Evolutionary conservation across 192 early-diverging fungal species (phyloP), one percentile per base, ranked within the genome.

Genomic region (Podila clonocystis): DNA sequence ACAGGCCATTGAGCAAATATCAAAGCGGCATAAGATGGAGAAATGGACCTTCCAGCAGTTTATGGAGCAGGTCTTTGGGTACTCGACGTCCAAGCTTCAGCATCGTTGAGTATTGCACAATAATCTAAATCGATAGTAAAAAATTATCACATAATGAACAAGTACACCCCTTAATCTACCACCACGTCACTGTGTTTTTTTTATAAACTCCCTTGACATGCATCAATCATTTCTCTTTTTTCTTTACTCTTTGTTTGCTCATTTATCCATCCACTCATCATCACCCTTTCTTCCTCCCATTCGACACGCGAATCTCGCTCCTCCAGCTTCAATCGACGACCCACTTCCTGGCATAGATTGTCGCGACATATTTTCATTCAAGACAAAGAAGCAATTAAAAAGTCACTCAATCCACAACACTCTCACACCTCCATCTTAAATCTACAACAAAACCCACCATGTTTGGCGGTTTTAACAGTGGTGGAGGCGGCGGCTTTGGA

Each of bases 41-140:
- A 80, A 80, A 34, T 80, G 77, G 77, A 80, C 77, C 0, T 80
- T 69, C 48, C 77, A 80, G 57, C 77, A 80, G 34, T 80, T 80
- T 61, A 80, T 80, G 77, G 77, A 73, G 52, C 70, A 65, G 3
- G 70, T 80, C 19, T 80, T 80, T 80, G 77, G 77, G 20, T 80
- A 73, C 58, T 72, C 77, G 9, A 72, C 52, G 24, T 24, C 20
- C 52, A 24, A n/a, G 24, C 52, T 55, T 55, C 52, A 55, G 22
- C 52, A 55, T 22, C 52, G 24, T 55, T 26, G 17, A 55, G 24
- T 22, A 36, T 6, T 36, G 34, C 34, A 36, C 8, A 36, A 36
- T 36, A 36, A 9, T n/a, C 34, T 11, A 36, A 34, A 36, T 36
- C 8, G 9, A 15, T 9, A 1, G 9, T 52, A n/a, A 17, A 8